Evolutionary conservation across 2,329 filamentous ascomycete species (phyloP).

Genomic region (Coniosporium tulheliwenetii): DNA sequence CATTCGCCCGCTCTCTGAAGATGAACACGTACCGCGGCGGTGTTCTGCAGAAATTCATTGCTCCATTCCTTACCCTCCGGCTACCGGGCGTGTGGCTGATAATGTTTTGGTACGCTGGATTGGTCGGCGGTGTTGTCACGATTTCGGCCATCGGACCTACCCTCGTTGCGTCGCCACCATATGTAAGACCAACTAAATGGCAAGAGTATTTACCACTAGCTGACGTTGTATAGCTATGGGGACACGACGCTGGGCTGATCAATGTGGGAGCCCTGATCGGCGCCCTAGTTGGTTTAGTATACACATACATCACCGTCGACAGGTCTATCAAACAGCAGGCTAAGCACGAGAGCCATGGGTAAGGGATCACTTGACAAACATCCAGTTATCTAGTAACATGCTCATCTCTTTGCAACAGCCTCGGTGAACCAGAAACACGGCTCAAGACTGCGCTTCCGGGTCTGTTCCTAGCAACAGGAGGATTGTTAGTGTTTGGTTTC

Average conservation of each 20-base stretch:
- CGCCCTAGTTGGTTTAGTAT: slow-evolving; percentile 16
- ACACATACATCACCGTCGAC: slow-evolving; percentile 22
- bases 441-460: slow-evolving; percentile 22
- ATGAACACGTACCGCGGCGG: slow-evolving; percentile 19
- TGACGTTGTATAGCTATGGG: slow-evolving; percentile 15
- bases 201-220: too few species aligned
- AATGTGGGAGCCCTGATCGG: slow-evolving; percentile 23
- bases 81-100: slow-evolving; percentile 27
- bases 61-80: slow-evolving; percentile 19
- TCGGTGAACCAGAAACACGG: slow-evolving; percentile 23
- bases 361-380: too few species aligned
- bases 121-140: slow-evolving; percentile 24
- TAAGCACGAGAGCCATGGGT: slow-evolving; percentile 17
- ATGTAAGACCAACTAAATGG: slow-evolving; percentile 4
- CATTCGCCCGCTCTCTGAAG: slow-evolving; percentile 19
- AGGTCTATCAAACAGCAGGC: slow-evolving; percentile 20
- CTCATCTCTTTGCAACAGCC: slow-evolving; percentile 1
- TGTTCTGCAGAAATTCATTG: slow-evolving; percentile 17
- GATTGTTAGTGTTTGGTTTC: slow-evolving; percentile 23
- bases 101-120: slow-evolving; percentile 24
- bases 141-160: slow-evolving; percentile 21
- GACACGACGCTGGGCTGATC: slow-evolving; percentile 20
- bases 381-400: too few species aligned
- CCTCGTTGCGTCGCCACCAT: slow-evolving; percentile 21
- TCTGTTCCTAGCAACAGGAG: slow-evolving; percentile 20